A percentile compares a stretch with the other conserved stretches of the same genome.
Conservation (phyloP, 2,329 filamentous ascomycete species). For the Sarocladiaceae sp. region DNA sequence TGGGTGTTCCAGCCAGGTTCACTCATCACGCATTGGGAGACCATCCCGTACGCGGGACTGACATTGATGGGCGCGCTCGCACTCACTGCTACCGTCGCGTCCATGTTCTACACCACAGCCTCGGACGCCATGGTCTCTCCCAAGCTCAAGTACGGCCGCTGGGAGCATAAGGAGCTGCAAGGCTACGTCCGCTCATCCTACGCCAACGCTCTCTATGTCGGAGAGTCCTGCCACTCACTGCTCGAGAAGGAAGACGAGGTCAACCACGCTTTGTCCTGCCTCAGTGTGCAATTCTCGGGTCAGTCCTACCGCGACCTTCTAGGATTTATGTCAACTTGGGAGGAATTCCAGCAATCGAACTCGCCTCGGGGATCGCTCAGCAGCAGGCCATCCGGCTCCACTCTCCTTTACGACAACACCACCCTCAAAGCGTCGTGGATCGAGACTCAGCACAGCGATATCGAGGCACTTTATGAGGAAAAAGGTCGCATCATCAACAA, state of each 20-base stretch:
- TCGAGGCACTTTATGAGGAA: constrained; percentile 40
- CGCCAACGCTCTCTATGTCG: constrained; percentile 54
- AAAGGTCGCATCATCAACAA: constrained; percentile 62
- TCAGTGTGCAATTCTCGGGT: constrained; percentile 63
- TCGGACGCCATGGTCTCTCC: constrained; percentile 70
- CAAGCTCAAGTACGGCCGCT: constrained; percentile 55
- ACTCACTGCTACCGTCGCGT: constrained; percentile 56
- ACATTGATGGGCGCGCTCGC: constrained; percentile 60
- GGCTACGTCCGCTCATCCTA: constrained; percentile 57
- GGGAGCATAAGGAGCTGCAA: constrained; percentile 41
- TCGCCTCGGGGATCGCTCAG: constrained; percentile 20
- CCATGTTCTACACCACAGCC: constrained; percentile 70
- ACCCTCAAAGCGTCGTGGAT: constrained; percentile 67
- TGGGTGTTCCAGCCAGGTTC: constrained; percentile 71
- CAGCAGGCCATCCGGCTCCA: constrained; percentile 52
- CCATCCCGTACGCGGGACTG: constrained; percentile 55
- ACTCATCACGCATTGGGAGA: constrained; percentile 62
- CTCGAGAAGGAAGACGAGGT: constrained; percentile 38
- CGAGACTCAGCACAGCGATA: constrained; percentile 45
- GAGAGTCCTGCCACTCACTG: constrained; percentile 53
- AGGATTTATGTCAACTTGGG: constrained; percentile 54
- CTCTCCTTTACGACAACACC: constrained; percentile 64
- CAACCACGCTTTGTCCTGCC: constrained; percentile 48
- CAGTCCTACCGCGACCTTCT: constrained; percentile 65
- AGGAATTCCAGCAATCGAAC: constrained; percentile 27